Evolutionary conservation across 202 grass and related monocot genomes (phyloP).

Genomic region (Schoenoplectus triqueter): DNA sequence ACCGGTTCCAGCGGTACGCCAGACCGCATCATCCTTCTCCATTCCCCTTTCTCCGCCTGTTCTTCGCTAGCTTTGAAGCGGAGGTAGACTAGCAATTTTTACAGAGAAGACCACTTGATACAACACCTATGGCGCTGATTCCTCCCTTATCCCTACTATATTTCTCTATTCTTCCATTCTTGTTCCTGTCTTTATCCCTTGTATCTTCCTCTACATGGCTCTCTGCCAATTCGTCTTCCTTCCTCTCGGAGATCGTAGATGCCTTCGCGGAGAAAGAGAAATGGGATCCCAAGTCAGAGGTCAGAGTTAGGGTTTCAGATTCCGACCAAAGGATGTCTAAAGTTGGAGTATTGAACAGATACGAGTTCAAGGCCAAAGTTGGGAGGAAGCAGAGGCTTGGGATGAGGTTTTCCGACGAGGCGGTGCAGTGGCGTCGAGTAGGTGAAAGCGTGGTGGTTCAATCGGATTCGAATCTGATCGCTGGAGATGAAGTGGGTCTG

Average conservation of each 20-base stretch:
- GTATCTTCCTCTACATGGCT: slow-evolving; percentile 43
- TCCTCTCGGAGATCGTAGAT: slow-evolving; percentile 69
- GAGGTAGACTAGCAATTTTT: slow-evolving; percentile 7
- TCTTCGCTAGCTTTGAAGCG: slow-evolving; percentile 6
- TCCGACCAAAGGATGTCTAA: slow-evolving; percentile 50
- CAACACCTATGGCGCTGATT: slow-evolving; percentile 15
- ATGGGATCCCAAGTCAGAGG: slow-evolving; percentile 66
- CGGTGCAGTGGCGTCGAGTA: slow-evolving; percentile 54
- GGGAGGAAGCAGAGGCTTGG: slow-evolving; percentile 38
- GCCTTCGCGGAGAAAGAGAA: slow-evolving; percentile 63
- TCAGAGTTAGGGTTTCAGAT: slow-evolving; percentile 60
- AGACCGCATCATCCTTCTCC: slow-evolving; percentile 33
- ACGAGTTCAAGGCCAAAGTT: slow-evolving; percentile 65
- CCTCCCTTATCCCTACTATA: slow-evolving; percentile 3
- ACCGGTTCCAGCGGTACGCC: not conserved
- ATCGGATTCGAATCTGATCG: slow-evolving; percentile 58
- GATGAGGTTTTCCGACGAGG: slow-evolving; percentile 58
- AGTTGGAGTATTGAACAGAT: slow-evolving; percentile 54
- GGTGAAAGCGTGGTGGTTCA: slow-evolving; percentile 55
- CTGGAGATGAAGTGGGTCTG: slow-evolving; percentile 42
- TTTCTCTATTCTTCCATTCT: slow-evolving; percentile 36
- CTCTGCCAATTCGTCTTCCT: slow-evolving; percentile 48
- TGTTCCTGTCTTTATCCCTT: slow-evolving; percentile 39
- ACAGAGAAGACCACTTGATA: slow-evolving; percentile 20
- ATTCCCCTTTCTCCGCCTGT: slow-evolving; percentile 35